Evolutionary conservation across 148 eudicot genomes (phyloP).

Genomic region (Linanthus parryae): DNA sequence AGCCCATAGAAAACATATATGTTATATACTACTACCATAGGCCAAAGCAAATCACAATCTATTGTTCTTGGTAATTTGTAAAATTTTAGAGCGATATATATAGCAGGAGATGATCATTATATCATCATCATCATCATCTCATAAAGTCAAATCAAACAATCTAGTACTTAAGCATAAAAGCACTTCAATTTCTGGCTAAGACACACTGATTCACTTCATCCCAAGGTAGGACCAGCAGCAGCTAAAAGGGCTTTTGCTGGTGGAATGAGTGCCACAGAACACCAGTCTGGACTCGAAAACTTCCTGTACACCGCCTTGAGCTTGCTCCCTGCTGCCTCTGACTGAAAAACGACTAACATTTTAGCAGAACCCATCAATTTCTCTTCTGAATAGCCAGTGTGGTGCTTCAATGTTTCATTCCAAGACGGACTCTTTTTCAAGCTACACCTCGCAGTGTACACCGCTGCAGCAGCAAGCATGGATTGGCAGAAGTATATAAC

Average conservation of each 20-base stretch:
- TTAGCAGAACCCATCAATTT: conserved; percentile 77
- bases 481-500: conserved; percentile 48
- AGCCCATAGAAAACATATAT: no score
- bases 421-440: conserved; percentile 56
- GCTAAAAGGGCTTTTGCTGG: conserved; percentile 46
- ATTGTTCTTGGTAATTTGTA: no score
- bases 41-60: no score
- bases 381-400: conserved; percentile 67
- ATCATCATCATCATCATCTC: no score
- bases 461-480: conserved; percentile 87
- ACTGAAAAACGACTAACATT: conserved; percentile 53
- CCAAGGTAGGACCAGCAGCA: no score
- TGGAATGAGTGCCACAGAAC: conserved; percentile 47
- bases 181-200: no score
- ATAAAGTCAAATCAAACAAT: no score
- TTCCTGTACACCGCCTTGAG: conserved; percentile 59
- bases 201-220: no score
- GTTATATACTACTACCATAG: no score
- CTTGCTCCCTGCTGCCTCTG: conserved; percentile 36
- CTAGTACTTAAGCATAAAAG: no score
- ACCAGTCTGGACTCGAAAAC: conserved; percentile 43
- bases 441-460: conserved; percentile 67
- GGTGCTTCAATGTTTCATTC: conserved; percentile 62
- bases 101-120: no score
- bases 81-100: no score